Conservation (phyloP, 441 rosid species). For the Adansonia madagascariensis region DNA sequence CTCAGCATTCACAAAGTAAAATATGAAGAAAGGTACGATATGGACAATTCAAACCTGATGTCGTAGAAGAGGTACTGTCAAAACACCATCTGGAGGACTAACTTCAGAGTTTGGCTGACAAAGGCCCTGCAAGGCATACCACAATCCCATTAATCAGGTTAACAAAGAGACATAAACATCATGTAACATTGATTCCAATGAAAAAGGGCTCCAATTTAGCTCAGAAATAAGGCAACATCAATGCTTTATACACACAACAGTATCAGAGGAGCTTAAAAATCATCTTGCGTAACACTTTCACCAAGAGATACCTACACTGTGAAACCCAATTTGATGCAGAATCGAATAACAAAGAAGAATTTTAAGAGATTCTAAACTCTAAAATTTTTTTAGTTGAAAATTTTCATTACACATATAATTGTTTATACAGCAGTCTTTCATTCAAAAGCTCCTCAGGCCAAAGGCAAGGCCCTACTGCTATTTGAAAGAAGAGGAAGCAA, state of each 20-base stretch:
- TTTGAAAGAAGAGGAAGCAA: constrained; percentile 9
- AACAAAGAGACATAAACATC: not conserved
- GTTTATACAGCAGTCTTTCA: not conserved
- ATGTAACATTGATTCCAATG: not conserved
- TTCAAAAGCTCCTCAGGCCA: constrained; percentile 9
- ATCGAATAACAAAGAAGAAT: not conserved
- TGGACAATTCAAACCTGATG: constrained; percentile 74
- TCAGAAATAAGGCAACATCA: not conserved
- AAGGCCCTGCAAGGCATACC: constrained; percentile 65
- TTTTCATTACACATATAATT: constrained; percentile 7
- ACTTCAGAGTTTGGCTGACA: constrained; percentile 81
- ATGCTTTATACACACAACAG: constrained; percentile 7
- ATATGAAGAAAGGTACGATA: not conserved
- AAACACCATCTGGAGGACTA: constrained; percentile 73
- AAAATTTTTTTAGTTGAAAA: not conserved
- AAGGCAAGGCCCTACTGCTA: constrained; percentile 13
- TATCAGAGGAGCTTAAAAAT: constrained; percentile 16
- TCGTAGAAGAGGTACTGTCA: constrained; percentile 85
- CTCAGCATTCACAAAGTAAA: constrained; percentile 6
- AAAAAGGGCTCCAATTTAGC: not conserved
- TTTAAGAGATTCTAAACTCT: not conserved
- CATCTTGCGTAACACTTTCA: constrained; percentile 2
- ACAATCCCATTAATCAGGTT: constrained; percentile 8
- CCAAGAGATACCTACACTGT: not conserved
- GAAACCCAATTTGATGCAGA: constrained; percentile 8